phyloP scores from a whole-genome alignment of 306 rosid species.

The Cucumis hystrix region DNA sequence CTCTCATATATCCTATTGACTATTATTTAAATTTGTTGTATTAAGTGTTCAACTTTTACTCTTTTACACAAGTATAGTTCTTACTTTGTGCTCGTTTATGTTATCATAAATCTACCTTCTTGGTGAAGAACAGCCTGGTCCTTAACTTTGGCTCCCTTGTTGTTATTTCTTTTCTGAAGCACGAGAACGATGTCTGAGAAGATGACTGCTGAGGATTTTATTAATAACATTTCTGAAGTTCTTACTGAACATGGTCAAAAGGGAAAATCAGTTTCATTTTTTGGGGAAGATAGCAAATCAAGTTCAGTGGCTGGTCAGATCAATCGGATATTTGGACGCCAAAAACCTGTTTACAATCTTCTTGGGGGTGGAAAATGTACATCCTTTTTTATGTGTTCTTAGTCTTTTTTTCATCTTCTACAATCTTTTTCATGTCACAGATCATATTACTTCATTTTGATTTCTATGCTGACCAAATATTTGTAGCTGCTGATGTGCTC shows the following conservation, averaged over 20 bases:
- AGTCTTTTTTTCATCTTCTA: not conserved
- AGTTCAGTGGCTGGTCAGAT: conserved; percentile 31
- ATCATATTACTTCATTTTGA: not conserved
- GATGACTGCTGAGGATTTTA: conserved; percentile 35
- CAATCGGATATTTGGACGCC: conserved; percentile 68
- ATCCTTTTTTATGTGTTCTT: not conserved
- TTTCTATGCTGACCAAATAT: conserved; percentile 9
- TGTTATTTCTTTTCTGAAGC: not conserved
- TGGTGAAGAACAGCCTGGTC: not conserved
- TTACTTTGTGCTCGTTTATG: not conserved
- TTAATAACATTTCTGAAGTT: conserved; percentile 41
- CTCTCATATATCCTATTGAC: not conserved
- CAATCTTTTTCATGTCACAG: not conserved
- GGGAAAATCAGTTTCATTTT: conserved; percentile 33
- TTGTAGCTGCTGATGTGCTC: conserved; percentile 80
- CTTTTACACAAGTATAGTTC: not conserved
- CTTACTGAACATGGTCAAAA: conserved; percentile 28
- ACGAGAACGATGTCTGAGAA: conserved; percentile 59
- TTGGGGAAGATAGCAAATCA: conserved; percentile 41
- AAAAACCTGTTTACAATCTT: conserved; percentile 65
- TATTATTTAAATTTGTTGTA: not conserved
- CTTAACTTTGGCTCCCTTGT: not conserved
- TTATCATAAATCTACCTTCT: not conserved
- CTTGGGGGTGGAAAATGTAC: conserved; percentile 93
- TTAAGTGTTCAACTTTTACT: not conserved